A percentile compares a stretch with the other conserved stretches of the same genome.
phyloP scores from a whole-genome alignment of 2,329 filamentous ascomycete genomes.

The Salinomyces thailandicus region DNA sequence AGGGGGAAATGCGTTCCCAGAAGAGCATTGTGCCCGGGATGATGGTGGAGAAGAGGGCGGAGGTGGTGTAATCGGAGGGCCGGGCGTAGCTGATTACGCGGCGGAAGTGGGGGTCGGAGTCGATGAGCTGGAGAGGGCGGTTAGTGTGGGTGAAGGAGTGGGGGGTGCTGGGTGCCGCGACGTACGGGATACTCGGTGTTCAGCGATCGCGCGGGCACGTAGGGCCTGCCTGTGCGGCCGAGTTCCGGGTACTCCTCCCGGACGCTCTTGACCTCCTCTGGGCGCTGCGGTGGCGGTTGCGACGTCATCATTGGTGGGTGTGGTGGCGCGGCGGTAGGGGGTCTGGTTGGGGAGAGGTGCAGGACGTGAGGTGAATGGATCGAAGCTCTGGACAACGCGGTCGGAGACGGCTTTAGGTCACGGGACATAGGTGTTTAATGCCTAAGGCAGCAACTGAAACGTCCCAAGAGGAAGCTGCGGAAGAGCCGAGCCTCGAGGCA shows the following conservation, averaged over 20 bases:
- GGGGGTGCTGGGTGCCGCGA: neutral
- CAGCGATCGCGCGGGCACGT: slow-evolving; percentile 62
- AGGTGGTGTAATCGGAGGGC: slow-evolving; percentile 68
- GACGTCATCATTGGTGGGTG: slow-evolving; percentile 5
- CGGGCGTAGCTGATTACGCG: slow-evolving; percentile 83
- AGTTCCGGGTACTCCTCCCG: slow-evolving; percentile 22
- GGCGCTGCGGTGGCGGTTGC: slow-evolving; percentile 5
- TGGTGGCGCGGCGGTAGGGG: too few species aligned
- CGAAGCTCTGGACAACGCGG: too few species aligned
- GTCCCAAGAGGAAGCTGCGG: too few species aligned
- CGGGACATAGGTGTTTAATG: too few species aligned
- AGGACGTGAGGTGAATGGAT: too few species aligned
- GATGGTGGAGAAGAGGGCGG: slow-evolving; percentile 55
- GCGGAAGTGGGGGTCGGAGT: slow-evolving; percentile 94
- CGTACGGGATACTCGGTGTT: slow-evolving; percentile 76
- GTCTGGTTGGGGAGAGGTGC: too few species aligned
- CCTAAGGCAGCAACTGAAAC: too few species aligned
- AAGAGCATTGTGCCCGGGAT: slow-evolving; percentile 64
- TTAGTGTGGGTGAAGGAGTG: too few species aligned
- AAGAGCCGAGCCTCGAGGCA: too few species aligned
- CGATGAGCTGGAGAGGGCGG: slow-evolving; percentile 69
- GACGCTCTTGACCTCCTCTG: slow-evolving; percentile 7
- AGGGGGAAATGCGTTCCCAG: slow-evolving; percentile 78
- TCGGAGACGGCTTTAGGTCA: too few species aligned
- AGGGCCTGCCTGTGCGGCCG: slow-evolving; percentile 18